Conservation (phyloP, 1,284 basidiomycete species). For the Amylostereum areolatum region DNA sequence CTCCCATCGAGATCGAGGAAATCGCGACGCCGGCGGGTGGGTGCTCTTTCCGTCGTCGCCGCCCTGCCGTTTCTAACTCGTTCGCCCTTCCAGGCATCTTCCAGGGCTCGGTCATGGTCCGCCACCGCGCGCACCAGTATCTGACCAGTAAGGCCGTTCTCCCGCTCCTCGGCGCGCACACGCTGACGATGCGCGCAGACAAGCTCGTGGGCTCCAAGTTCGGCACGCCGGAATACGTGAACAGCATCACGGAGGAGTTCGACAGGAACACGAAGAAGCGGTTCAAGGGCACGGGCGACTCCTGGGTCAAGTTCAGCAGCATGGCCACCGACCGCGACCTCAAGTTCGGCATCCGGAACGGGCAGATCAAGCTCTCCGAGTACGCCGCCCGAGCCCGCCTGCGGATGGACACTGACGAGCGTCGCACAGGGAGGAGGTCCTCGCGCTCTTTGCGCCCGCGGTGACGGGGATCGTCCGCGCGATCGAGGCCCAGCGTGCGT, state of each 20-base stretch:
- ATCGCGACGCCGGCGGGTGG: conserved; percentile 8
- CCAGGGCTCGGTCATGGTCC: conserved; percentile 38
- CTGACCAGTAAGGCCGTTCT: conserved; percentile 19
- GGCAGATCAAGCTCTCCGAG: conserved; percentile 42
- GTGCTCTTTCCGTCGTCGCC: no score
- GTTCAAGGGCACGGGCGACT: conserved; percentile 37
- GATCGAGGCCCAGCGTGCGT: conserved; percentile 25
- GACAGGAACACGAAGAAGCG: conserved; percentile 46
- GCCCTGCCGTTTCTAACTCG: no score
- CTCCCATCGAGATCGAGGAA: conserved; percentile 8
- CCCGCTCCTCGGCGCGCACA: conserved; percentile 21
- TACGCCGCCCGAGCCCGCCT: conserved; percentile 11
- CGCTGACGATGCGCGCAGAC: conserved; percentile 16
- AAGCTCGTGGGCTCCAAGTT: conserved; percentile 25
- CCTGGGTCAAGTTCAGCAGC: conserved; percentile 46
- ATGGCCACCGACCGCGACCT: conserved; percentile 36
- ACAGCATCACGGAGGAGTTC: conserved; percentile 38
- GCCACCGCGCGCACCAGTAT: conserved; percentile 28
- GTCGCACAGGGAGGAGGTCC: conserved; percentile 30
- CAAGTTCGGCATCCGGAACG: conserved; percentile 35
- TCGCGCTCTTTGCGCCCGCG: conserved; percentile 36
- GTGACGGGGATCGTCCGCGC: conserved; percentile 27
- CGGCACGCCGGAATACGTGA: conserved; percentile 28
- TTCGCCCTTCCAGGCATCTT: conserved; percentile 23
- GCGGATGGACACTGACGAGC: not conserved